A percentile compares a stretch with the other conserved stretches of the same genome.
These are phyloP conservation scores for Fusarium sp. DNA, from an alignment of 2,329 filamentous ascomycete species.

Conservation along the genomic window DNA sequence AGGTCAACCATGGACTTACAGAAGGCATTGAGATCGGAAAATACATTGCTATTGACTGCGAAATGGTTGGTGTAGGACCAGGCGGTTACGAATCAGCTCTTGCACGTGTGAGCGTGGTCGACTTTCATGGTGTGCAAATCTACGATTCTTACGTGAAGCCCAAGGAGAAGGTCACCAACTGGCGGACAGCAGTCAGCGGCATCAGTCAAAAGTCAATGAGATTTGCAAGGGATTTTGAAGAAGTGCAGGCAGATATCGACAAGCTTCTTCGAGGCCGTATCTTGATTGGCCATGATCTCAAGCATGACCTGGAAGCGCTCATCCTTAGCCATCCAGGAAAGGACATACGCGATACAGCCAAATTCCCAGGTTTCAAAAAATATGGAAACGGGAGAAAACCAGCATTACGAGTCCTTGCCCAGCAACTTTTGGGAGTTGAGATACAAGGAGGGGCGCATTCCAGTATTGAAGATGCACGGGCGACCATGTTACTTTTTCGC, in stretches of 20 bases:
- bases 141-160: slow-evolving; percentile 94
- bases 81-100: slow-evolving; percentile 78
- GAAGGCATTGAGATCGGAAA: slow-evolving; percentile 79
- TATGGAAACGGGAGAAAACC: slow-evolving; percentile 76
- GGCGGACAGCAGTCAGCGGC: slow-evolving; percentile 88
- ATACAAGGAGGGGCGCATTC: slow-evolving; percentile 74
- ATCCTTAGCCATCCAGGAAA: slow-evolving; percentile 81
- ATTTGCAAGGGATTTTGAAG: slow-evolving; percentile 75
- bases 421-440: slow-evolving; percentile 68
- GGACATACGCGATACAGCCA: slow-evolving; percentile 87
- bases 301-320: slow-evolving; percentile 81
- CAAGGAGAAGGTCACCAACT: slow-evolving; percentile 84
- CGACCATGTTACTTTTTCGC: slow-evolving; percentile 89
- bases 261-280: slow-evolving; percentile 76
- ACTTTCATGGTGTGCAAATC: slow-evolving; percentile 91
- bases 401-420: slow-evolving; percentile 69
- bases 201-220: slow-evolving; percentile 80
- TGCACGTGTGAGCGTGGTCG: slow-evolving; percentile 89
- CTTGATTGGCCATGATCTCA: slow-evolving; percentile 85
- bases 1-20: slow-evolving; percentile 73
- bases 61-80: slow-evolving; percentile 93
- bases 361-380: slow-evolving; percentile 78
- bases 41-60: slow-evolving; percentile 94
- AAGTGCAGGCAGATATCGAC: slow-evolving; percentile 79
- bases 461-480: slow-evolving; percentile 83